Percentiles rank a stretch among this genome's conserved stretches.
phyloP scores from a whole-genome alignment of 2,329 filamentous ascomycete genomes.

The Sordariomycetes sp. region DNA sequence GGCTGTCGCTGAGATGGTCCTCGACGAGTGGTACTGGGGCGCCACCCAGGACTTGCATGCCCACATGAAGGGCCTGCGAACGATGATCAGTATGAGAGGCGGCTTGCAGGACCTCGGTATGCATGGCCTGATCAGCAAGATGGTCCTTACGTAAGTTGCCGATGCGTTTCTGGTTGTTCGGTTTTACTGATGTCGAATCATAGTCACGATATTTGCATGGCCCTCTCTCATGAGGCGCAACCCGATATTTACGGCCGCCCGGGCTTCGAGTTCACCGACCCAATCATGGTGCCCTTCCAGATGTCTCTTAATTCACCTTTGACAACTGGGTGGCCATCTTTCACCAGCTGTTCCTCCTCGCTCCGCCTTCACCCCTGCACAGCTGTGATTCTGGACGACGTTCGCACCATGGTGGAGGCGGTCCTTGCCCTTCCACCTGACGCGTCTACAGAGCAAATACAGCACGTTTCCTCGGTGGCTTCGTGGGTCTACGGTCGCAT shows the following conservation, averaged over 20 bases:
- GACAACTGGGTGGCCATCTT: slow-evolving; percentile 29
- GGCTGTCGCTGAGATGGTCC: slow-evolving; percentile 36
- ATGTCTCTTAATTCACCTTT: slow-evolving; percentile 38
- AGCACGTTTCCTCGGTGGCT: slow-evolving; percentile 28
- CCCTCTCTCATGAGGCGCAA: slow-evolving; percentile 34
- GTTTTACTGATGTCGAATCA: neutral
- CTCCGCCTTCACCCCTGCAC: slow-evolving; percentile 35
- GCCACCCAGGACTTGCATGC: slow-evolving; percentile 31
- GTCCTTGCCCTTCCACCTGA: slow-evolving; percentile 28
- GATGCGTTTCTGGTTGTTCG: neutral
- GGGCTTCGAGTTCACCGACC: slow-evolving; percentile 31
- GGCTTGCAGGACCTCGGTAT: slow-evolving; percentile 35
- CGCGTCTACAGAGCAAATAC: slow-evolving; percentile 23
- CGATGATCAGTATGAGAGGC: slow-evolving; percentile 37
- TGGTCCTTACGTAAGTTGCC: slow-evolving; percentile 34
- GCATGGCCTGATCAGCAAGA: slow-evolving; percentile 36
- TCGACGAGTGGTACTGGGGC: slow-evolving; percentile 47
- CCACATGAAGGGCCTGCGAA: slow-evolving; percentile 35
- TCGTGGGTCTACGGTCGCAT: slow-evolving; percentile 30
- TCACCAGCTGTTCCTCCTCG: slow-evolving; percentile 28
- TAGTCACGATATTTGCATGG: slow-evolving; percentile 37
- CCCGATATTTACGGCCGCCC: slow-evolving; percentile 29
- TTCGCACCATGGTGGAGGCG: slow-evolving; percentile 34
- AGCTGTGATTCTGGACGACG: slow-evolving; percentile 40
- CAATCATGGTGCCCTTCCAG: slow-evolving; percentile 27